Base-by-base conservation (phyloP, 495 filamentous ascomycete genomes). In the Neurospora sp. region DNA sequence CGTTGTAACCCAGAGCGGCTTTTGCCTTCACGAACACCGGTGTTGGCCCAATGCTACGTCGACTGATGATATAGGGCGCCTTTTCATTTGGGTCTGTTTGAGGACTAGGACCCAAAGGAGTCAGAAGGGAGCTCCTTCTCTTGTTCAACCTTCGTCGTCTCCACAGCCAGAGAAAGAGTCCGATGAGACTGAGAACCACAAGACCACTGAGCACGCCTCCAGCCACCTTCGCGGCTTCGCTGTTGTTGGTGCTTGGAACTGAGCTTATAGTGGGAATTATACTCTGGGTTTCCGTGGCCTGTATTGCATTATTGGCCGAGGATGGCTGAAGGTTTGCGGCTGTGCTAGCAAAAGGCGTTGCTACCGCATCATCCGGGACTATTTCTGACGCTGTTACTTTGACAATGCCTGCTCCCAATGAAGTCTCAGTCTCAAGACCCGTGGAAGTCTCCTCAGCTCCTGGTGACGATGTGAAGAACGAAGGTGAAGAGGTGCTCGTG, bases 171-270 rank as follows among this genome's bases (percentile, higher is more conserved):
- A 87, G 71, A 3, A 86, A 38, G 65, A 87, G 83, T 6, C 77
- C 84, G 39, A 86, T 72, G 1, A 87, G 70, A 53, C 81, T 81
- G 74, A 88, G 72, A 40, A 82, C 75, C 18, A 82, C 80, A 12
- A 86, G 77, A 5, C 83, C 82, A 14, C 86, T 86, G n/a, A 86
- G 75, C 27, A 88, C 85, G 7, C 86, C 84, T 10, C 81, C 86
- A 4, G 84, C 83, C 44, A 88, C 80, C 16, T 81, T 81, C 53
- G 82, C 76, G 14, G 53, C 53, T 65, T 65, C 53, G 14, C 53
- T 65, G 27, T 78, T 74, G 68, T 75, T 76, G 38, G 72, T 46
- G 37, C 68, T 69, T 22, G 74, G 69, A 14, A 73, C 69, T 20
- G 76, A 27, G 69, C 73, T 75, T 41, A 75, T 70, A 10, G 69